These are phyloP conservation scores for Ilex asprella DNA, from an alignment of 257 asterid species.

Conservation along the genomic window DNA sequence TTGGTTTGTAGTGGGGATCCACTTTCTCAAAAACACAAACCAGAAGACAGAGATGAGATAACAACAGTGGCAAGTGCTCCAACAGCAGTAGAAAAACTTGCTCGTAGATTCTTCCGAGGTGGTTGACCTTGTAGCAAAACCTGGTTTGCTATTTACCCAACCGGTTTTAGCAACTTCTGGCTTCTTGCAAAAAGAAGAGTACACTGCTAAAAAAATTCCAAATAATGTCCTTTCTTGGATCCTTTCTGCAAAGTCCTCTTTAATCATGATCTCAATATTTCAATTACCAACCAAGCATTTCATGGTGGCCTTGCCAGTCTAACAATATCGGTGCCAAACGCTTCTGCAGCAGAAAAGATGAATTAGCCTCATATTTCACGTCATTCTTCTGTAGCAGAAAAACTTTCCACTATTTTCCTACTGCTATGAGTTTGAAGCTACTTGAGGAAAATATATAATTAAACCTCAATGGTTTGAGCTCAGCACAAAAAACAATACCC, in stretches of 20 bases:
- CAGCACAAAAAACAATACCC: too few relatives aligned
- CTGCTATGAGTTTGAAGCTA: too few relatives aligned
- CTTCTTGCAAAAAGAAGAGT: neutral
- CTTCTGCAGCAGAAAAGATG: constrained; percentile 29
- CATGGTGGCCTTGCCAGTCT: constrained; percentile 21
- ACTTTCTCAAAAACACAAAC: constrained; percentile 17
- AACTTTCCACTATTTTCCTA: too few relatives aligned
- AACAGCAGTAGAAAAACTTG: constrained; percentile 17
- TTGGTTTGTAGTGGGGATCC: constrained; percentile 29
- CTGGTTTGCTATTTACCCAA: constrained; percentile 14
- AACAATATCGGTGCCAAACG: constrained; percentile 27
- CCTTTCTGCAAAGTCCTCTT: constrained; percentile 3
- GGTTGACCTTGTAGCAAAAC: constrained; percentile 15
- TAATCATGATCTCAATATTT: constrained; percentile 8
- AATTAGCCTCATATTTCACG: constrained; percentile 8
- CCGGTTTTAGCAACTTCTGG: constrained; percentile 11
- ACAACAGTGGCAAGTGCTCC: constrained; percentile 16
- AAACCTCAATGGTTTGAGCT: neutral
- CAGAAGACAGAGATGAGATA: constrained; percentile 14
- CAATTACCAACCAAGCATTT: constrained; percentile 18
- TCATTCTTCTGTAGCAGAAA: neutral
- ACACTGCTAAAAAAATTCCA: neutral
- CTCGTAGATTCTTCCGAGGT: constrained; percentile 5
- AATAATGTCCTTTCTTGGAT: constrained; percentile 20
- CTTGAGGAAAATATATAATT: too few relatives aligned